These are phyloP conservation scores for Coniochaeta ligniaria DNA, from an alignment of 2,329 filamentous ascomycete genomes.

Conservation along the genomic window DNA sequence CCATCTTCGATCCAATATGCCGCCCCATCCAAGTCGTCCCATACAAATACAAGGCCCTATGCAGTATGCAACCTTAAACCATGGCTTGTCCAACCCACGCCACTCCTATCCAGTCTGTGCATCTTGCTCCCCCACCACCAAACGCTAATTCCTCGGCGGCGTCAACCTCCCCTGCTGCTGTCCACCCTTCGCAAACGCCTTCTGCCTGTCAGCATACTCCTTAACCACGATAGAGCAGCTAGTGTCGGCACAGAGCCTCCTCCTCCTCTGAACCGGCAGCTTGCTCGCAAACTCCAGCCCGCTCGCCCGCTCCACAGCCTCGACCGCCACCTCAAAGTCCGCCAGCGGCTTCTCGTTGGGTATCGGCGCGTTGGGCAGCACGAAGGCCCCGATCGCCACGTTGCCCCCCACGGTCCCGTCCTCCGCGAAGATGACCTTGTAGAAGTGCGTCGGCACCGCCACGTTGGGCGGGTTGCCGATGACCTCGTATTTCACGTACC, in stretches of 20 bases:
- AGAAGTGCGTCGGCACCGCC: constrained; percentile 96
- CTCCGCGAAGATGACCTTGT: constrained; percentile 97
- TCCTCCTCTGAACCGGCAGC: constrained; percentile 65
- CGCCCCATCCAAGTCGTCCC: background rate
- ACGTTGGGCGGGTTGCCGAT: constrained; percentile 91
- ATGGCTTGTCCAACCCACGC: background rate
- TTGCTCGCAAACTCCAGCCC: constrained; percentile 85
- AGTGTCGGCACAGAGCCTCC: constrained; percentile 79
- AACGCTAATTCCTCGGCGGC: background rate
- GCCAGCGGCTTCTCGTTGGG: constrained; percentile 77
- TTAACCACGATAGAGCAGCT: constrained; percentile 75
- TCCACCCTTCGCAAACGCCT: constrained; percentile 41
- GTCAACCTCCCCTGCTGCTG: background rate
- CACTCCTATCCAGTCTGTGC: background rate
- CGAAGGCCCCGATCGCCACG: constrained; percentile 88
- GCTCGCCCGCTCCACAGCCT: constrained; percentile 85
- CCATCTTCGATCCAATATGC: background rate
- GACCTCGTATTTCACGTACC: constrained; percentile 91
- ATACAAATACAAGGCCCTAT: background rate
- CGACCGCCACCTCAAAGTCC: constrained; percentile 92
- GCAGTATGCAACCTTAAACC: background rate
- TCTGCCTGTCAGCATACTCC: constrained; percentile 63
- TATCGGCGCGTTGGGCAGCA: constrained; percentile 86
- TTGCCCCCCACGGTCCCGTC: constrained; percentile 63
- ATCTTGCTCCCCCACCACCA: background rate